A percentile compares a stretch with the other conserved stretches of the same genome.
Evolutionary conservation across 352 stramenopile genomes (phyloP).

Genomic region (Discostella stelligera): DNA sequence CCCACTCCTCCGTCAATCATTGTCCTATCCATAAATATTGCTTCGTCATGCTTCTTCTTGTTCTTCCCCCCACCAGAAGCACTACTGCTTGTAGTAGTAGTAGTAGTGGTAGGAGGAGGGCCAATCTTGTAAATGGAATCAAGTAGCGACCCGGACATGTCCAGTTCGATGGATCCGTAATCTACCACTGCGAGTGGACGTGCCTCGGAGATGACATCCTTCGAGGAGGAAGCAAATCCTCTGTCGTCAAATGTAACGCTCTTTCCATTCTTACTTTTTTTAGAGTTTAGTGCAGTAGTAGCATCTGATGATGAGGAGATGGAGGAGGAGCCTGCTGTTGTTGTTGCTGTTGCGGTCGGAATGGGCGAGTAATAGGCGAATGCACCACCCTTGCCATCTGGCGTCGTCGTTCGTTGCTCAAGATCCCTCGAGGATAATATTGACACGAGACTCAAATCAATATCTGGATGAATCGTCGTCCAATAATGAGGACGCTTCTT

Average conservation of each 20-base stretch:
- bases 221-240: background rate
- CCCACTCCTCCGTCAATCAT: background rate
- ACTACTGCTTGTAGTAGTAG: too few species aligned
- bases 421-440: slow-evolving; percentile 24
- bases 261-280: background rate
- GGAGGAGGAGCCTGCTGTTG: background rate
- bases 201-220: slow-evolving; percentile 1
- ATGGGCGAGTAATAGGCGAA: background rate
- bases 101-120: background rate
- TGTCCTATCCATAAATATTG: background rate
- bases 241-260: background rate
- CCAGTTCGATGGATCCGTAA: slow-evolving; percentile 31
- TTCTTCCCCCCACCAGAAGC: background rate
- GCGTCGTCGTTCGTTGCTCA: slow-evolving; percentile 4
- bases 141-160: slow-evolving; percentile 31
- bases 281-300: background rate
- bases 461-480: slow-evolving; percentile 13
- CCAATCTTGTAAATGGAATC: slow-evolving; percentile 42
- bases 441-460: slow-evolving; percentile 27
- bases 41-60: background rate
- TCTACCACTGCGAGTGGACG: slow-evolving; percentile 36
- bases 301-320: background rate
- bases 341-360: background rate
- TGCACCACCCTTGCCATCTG: background rate
- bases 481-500: background rate